Conservation (phyloP, 768 basidiomycete species). For the Suillus tomentosus region DNA sequence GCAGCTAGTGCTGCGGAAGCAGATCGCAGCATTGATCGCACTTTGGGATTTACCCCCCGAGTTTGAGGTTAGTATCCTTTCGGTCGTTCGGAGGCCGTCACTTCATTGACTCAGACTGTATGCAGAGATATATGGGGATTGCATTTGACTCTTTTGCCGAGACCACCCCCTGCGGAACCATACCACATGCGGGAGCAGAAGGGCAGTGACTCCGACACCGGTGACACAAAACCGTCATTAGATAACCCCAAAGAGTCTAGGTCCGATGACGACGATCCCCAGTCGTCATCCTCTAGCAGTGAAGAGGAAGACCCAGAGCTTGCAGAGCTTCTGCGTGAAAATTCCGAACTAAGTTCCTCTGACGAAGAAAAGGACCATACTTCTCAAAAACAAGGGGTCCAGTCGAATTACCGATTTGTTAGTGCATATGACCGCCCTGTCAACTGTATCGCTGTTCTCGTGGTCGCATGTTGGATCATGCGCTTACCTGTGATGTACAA, state of each 20-base stretch:
- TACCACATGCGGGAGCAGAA: constrained; percentile 47
- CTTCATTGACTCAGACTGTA: constrained; percentile 47
- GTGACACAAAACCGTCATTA: constrained; percentile 8
- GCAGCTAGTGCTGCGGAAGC: constrained; percentile 79
- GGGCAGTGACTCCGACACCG: constrained; percentile 18
- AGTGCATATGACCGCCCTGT: constrained; percentile 41
- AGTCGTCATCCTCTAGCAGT: constrained; percentile 17
- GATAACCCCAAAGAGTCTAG: constrained; percentile 10
- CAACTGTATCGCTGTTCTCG: constrained; percentile 65
- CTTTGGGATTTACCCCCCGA: constrained; percentile 77
- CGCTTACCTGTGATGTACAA: constrained; percentile 74
- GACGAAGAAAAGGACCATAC: constrained; percentile 16
- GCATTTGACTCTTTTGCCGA: constrained; percentile 62
- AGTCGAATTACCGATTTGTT: constrained; percentile 21
- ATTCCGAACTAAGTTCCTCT: constrained; percentile 36
- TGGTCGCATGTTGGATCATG: constrained; percentile 78
- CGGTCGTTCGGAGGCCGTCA: constrained; percentile 2
- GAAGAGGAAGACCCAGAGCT: constrained; percentile 39
- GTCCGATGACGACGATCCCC: constrained; percentile 21
- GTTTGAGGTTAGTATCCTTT: constrained; percentile 62
- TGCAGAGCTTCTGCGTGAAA: constrained; percentile 40
- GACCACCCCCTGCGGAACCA: constrained; percentile 64
- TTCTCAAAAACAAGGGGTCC: constrained; percentile 12
- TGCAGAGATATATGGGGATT: constrained; percentile 84
- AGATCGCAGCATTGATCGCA: constrained; percentile 58